Evolutionary conservation across 208 protist species (phyloP).

Genomic region (Trypanosoma cruzi): DNA sequence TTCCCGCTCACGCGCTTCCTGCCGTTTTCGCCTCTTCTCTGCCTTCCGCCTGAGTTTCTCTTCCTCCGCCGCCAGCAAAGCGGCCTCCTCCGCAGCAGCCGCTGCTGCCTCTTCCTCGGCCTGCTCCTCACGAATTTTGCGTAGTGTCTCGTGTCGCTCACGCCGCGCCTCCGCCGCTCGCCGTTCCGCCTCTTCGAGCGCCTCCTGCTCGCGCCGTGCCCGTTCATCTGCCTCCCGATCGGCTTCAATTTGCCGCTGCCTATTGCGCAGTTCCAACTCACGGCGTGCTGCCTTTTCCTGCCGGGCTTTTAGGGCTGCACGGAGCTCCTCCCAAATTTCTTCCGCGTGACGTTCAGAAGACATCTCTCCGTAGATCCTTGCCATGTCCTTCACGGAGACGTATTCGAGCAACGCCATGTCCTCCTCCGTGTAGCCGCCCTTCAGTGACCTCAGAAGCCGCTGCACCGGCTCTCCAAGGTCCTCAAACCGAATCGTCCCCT

Average conservation of each 20-base stretch:
- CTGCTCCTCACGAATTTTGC: slow-evolving; percentile 38
- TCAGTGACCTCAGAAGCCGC: slow-evolving; percentile 65
- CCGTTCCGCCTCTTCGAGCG: slow-evolving; percentile 43
- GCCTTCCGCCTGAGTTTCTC: not conserved
- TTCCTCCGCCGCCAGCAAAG: slow-evolving; percentile 37
- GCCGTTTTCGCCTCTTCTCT: slow-evolving; percentile 43
- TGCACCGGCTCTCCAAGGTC: slow-evolving; percentile 88
- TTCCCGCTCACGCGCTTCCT: slow-evolving; percentile 58
- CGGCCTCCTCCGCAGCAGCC: slow-evolving; percentile 31
- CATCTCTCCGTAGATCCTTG: slow-evolving; percentile 87
- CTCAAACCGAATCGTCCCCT: slow-evolving; percentile 77
- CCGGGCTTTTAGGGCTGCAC: slow-evolving; percentile 48
- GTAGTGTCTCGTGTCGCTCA: slow-evolving; percentile 40
- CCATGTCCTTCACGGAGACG: slow-evolving; percentile 87
- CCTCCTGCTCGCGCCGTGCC: slow-evolving; percentile 38
- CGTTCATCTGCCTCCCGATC: slow-evolving; percentile 35
- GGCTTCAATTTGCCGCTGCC: slow-evolving; percentile 22
- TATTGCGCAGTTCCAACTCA: slow-evolving; percentile 44
- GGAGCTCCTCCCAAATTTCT: slow-evolving; percentile 80
- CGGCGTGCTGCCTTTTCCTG: slow-evolving; percentile 41
- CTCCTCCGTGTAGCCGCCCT: slow-evolving; percentile 62
- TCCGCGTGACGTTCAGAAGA: slow-evolving; percentile 55
- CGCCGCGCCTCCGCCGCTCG: slow-evolving; percentile 38
- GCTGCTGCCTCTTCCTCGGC: slow-evolving; percentile 28
- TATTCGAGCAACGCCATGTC: slow-evolving; percentile 84